Conservation (phyloP, 495 filamentous ascomycete genomes). For the Corynascus novoguineensis region DNA sequence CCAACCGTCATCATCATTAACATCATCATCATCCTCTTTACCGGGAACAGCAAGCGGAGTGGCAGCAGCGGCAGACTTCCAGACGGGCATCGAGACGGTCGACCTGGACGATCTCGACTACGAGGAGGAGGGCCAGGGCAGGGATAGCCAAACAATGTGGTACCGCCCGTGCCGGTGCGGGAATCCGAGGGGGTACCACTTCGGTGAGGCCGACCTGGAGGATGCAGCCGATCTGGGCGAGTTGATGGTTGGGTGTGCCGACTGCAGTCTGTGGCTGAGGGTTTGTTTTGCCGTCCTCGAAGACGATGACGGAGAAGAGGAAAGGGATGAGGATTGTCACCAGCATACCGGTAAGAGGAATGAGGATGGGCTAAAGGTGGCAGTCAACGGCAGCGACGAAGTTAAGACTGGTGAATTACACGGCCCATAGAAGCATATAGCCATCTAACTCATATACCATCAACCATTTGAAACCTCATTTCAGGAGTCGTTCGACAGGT, state of each 20-base stretch:
- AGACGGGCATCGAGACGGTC: constrained; percentile 67
- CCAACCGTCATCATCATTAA: not conserved
- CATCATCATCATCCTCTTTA: not conserved
- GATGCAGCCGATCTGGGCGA: constrained; percentile 59
- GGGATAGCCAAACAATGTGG: constrained; percentile 46
- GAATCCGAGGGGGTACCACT: constrained; percentile 62
- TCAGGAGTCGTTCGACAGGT: no score
- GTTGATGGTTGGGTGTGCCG: constrained; percentile 68
- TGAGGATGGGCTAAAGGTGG: not conserved
- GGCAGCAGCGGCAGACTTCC: constrained; percentile 35
- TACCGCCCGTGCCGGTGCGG: constrained; percentile 75
- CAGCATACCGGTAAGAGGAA: not conserved
- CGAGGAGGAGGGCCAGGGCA: constrained; percentile 29
- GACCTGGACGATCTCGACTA: constrained; percentile 30
- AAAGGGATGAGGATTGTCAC: not conserved
- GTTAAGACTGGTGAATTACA: no score
- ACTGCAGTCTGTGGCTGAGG: constrained; percentile 77
- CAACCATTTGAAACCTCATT: no score
- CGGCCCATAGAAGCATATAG: no score
- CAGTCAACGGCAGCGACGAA: no score
- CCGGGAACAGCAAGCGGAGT: not conserved
- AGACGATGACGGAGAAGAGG: constrained; percentile 33
- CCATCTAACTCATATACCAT: no score
- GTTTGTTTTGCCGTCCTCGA: constrained; percentile 64
- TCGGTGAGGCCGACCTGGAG: constrained; percentile 67